Evolutionary conservation across 352 stramenopile species (phyloP).

Genomic region (Globisporangium okanoganense): DNA sequence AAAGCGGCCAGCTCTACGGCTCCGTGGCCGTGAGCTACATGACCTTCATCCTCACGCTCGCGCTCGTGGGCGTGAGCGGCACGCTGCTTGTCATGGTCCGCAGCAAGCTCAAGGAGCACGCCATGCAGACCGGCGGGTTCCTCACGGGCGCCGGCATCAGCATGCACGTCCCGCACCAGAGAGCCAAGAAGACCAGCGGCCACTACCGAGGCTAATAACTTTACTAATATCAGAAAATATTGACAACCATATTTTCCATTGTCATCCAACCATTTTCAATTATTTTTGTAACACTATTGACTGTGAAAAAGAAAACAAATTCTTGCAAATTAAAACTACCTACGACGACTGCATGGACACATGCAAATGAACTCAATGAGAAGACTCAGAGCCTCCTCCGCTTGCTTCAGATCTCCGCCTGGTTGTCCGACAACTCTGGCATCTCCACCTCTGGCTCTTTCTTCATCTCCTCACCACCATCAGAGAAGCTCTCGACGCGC

Average conservation of each 20-base stretch:
- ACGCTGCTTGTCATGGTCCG: conserved; percentile 75
- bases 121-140: conserved; percentile 4
- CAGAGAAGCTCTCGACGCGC: conserved; percentile 14
- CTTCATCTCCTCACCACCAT: conserved; percentile 1
- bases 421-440: conserved; percentile 21
- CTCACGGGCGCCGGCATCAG: not conserved
- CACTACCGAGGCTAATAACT: not conserved
- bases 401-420: conserved; percentile 41
- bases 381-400: not conserved
- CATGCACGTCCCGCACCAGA: not conserved
- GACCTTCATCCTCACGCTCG: conserved; percentile 69
- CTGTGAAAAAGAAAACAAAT: too few species aligned
- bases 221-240: too few species aligned
- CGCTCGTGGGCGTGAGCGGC: conserved; percentile 58
- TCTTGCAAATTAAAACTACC: too few species aligned
- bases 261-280: too few species aligned
- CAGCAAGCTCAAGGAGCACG: conserved; percentile 44
- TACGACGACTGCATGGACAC: too few species aligned
- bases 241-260: too few species aligned
- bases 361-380: not conserved
- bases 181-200: conserved; percentile 4
- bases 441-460: not conserved
- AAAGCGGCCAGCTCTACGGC: conserved; percentile 73
- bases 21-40: conserved; percentile 75
- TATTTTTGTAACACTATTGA: too few species aligned